phyloP scores from a whole-genome alignment of 2,329 filamentous ascomycete species.

The Metarhizium anisopliae region DNA sequence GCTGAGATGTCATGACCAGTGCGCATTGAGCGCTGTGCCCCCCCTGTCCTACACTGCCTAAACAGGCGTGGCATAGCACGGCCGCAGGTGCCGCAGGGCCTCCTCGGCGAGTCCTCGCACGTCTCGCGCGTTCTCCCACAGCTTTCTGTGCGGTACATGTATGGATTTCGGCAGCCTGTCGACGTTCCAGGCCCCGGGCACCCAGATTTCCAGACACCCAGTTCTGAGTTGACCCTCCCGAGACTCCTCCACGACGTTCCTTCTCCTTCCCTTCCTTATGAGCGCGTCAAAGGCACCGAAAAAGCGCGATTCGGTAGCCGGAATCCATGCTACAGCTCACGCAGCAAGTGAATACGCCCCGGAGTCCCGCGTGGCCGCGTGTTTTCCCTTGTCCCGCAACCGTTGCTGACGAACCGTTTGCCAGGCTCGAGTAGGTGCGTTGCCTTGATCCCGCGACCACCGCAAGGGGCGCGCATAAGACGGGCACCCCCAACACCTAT shows the following conservation, averaged over 20 bases:
- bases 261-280: constrained; percentile 13
- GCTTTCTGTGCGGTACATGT: too few relatives aligned
- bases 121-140: too few relatives aligned
- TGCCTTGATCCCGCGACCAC: constrained; percentile 13
- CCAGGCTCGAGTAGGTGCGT: constrained; percentile 23
- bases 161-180: not conserved
- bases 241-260: constrained; percentile 1
- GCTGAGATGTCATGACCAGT: too few relatives aligned
- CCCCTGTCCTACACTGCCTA: too few relatives aligned
- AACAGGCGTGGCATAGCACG: too few relatives aligned
- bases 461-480: not conserved
- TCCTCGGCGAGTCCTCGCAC: too few relatives aligned
- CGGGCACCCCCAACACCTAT: not conserved
- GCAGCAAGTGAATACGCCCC: constrained; percentile 17
- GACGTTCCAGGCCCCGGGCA: constrained; percentile 13
- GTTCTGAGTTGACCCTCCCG: constrained; percentile 5
- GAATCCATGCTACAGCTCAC: constrained; percentile 22
- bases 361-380: not conserved
- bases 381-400: not conserved
- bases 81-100: too few relatives aligned
- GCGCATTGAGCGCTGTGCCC: too few relatives aligned
- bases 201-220: constrained; percentile 5
- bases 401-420: constrained; percentile 8
- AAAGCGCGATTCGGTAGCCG: constrained; percentile 23
- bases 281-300: constrained; percentile 20